These are phyloP conservation scores for Penicillium subrubescens DNA, from an alignment of 495 filamentous ascomycete species.

Conservation along the genomic window DNA sequence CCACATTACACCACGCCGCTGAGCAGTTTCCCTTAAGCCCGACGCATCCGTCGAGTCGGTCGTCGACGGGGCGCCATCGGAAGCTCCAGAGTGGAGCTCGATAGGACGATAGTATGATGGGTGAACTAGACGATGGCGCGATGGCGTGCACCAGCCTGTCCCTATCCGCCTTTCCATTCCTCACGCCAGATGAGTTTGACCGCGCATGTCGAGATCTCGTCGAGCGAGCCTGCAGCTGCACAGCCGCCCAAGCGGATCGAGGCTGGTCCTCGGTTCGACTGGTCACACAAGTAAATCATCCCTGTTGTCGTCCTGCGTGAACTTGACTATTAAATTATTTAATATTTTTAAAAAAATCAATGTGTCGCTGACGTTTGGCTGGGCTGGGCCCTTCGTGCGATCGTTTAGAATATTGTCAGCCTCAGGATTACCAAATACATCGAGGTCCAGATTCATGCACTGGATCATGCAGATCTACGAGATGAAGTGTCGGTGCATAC, in stretches of 20 bases:
- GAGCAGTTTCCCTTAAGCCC: background rate
- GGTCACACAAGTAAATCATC: slow-evolving; percentile 39
- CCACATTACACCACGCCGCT: slow-evolving; percentile 8
- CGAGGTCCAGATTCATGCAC: slow-evolving; percentile 16
- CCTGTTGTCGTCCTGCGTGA: slow-evolving; percentile 6
- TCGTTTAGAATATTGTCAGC: slow-evolving; percentile 32
- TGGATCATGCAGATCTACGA: slow-evolving; percentile 11
- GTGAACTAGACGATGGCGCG: slow-evolving; percentile 2
- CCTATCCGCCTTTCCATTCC: slow-evolving; percentile 51
- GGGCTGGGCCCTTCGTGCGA: background rate
- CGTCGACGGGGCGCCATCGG: slow-evolving; percentile 17
- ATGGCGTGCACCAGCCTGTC: slow-evolving; percentile 30
- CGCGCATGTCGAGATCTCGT: slow-evolving; percentile 61
- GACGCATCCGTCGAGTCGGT: slow-evolving; percentile 27
- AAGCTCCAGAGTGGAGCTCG: background rate
- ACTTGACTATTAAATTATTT: slow-evolving; percentile 7
- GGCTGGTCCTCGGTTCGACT: slow-evolving; percentile 35
- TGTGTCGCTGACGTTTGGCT: slow-evolving; percentile 12
- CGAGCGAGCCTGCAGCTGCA: slow-evolving; percentile 47
- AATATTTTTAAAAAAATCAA: slow-evolving; percentile 3
- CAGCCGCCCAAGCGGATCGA: slow-evolving; percentile 19
- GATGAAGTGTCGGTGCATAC: slow-evolving; percentile 7
- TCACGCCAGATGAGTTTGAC: slow-evolving; percentile 60
- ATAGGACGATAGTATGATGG: background rate
- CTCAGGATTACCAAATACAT: slow-evolving; percentile 41